Conservation (phyloP, 2,329 filamentous ascomycete genomes). For the Alternaria alternata region DNA sequence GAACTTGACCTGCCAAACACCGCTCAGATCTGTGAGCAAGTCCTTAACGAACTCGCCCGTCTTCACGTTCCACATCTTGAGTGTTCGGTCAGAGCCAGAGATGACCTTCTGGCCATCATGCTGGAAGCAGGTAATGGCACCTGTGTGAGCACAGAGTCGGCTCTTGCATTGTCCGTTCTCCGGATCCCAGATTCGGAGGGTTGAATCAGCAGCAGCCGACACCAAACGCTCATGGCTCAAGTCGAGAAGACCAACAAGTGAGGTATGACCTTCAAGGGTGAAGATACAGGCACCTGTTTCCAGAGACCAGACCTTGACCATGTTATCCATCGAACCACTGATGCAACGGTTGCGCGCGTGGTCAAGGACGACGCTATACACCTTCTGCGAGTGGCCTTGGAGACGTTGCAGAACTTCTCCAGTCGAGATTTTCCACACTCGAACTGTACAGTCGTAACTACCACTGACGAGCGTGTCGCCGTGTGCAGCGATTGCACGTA, state of each 20-base stretch:
- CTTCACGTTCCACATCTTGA: slow-evolving; percentile 98
- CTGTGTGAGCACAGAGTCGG: slow-evolving; percentile 90
- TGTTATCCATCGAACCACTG: slow-evolving; percentile 96
- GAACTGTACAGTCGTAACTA: slow-evolving; percentile 93
- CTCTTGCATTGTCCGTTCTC: slow-evolving; percentile 90
- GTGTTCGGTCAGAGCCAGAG: slow-evolving; percentile 89
- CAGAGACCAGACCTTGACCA: slow-evolving; percentile 97
- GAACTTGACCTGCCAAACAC: slow-evolving; percentile 99
- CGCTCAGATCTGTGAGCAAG: slow-evolving; percentile 87
- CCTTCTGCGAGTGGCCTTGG: slow-evolving; percentile 87
- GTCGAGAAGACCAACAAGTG: slow-evolving; percentile 90
- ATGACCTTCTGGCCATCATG: slow-evolving; percentile 97
- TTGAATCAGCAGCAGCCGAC: slow-evolving; percentile 94
- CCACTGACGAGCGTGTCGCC: slow-evolving; percentile 96
- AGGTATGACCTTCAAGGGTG: slow-evolving; percentile 90
- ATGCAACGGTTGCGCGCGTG: slow-evolving; percentile 93
- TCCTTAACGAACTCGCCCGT: slow-evolving; percentile 93
- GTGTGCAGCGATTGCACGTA: slow-evolving; percentile 93
- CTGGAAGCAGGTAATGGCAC: slow-evolving; percentile 98
- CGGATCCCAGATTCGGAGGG: slow-evolving; percentile 95
- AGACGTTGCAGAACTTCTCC: slow-evolving; percentile 86
- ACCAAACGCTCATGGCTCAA: slow-evolving; percentile 89
- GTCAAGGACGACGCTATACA: slow-evolving; percentile 96
- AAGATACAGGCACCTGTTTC: slow-evolving; percentile 84
- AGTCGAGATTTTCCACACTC: slow-evolving; percentile 97